A percentile compares a stretch with the other conserved stretches of the same genome.
phyloP scores from a whole-genome alignment of 257 asterid species.

The Rauvolfia tetraphylla region DNA sequence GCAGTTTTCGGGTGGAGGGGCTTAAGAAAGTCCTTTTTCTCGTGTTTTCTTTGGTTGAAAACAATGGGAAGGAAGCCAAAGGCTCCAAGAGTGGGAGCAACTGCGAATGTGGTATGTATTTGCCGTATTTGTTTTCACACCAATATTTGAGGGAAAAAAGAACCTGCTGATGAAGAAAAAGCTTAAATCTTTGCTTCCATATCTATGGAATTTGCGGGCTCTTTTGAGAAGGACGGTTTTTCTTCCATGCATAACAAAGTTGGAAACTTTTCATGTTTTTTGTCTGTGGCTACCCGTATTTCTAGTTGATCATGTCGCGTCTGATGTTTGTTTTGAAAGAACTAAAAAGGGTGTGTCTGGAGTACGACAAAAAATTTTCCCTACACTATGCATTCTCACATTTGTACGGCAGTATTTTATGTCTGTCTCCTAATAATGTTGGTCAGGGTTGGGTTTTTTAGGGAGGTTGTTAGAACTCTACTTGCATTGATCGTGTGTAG shows the following conservation, averaged over 20 bases:
- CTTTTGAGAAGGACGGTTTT: neutral
- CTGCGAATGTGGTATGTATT: neutral
- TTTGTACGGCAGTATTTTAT: neutral
- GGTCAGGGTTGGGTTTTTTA: neutral
- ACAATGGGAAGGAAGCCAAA: conserved; percentile 13
- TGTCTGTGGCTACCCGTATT: neutral
- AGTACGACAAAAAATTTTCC: neutral
- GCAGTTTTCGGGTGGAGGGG: neutral
- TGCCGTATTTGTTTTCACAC: neutral
- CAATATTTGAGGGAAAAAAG: neutral
- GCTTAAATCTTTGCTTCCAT: neutral
- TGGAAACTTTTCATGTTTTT: neutral
- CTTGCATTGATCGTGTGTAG: no score
- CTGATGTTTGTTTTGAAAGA: neutral
- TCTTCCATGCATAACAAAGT: neutral
- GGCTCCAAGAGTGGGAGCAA: neutral
- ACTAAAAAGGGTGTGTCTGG: neutral
- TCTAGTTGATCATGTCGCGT: neutral
- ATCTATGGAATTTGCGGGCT: neutral
- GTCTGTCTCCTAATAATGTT: neutral
- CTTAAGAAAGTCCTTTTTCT: neutral
- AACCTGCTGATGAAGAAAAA: neutral
- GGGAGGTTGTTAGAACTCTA: neutral
- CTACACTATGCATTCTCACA: neutral
- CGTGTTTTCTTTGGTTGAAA: neutral